A percentile compares a stretch with the other conserved stretches of the same genome.
Conservation (phyloP, 306 rosid species). For the Glycyrrhiza uralensis region DNA sequence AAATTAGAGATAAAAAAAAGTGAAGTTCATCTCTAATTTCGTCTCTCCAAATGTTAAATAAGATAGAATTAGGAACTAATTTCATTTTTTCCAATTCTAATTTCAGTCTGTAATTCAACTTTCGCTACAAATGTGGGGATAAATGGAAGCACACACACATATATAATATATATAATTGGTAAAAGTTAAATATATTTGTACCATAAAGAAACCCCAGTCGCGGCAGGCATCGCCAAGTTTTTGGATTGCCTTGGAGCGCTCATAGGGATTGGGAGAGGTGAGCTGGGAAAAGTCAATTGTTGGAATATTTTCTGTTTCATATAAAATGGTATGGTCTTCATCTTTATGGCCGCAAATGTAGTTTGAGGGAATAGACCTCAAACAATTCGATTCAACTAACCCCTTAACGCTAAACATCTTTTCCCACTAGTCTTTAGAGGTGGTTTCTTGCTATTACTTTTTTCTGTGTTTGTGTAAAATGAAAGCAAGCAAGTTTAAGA, state of each 20-base stretch:
- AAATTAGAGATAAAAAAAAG: too few relatives aligned
- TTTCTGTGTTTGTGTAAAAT: neutral
- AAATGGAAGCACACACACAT: too few relatives aligned
- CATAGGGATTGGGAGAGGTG: slow-evolving; percentile 24
- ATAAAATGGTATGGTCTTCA: neutral
- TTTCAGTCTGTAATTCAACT: too few relatives aligned
- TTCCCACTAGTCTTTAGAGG: neutral
- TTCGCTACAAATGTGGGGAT: too few relatives aligned
- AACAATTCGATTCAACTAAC: slow-evolving; percentile 33
- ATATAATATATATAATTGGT: too few relatives aligned
- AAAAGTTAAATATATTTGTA: neutral
- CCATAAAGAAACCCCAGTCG: slow-evolving; percentile 63
- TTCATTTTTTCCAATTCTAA: too few relatives aligned
- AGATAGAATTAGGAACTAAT: too few relatives aligned
- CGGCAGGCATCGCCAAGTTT: slow-evolving; percentile 46
- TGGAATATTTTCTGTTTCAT: slow-evolving; percentile 31
- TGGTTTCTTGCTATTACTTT: neutral
- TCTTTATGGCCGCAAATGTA: slow-evolving; percentile 11
- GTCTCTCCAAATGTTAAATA: too few relatives aligned
- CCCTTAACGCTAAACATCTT: slow-evolving; percentile 28
- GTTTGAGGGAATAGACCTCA: slow-evolving; percentile 30
- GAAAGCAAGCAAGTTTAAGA: neutral
- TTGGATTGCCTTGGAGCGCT: slow-evolving; percentile 25
- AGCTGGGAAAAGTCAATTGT: slow-evolving; percentile 42
- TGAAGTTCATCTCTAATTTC: too few relatives aligned